These are phyloP conservation scores for Corynespora cassiicola DNA, from an alignment of 2,329 filamentous ascomycete species.

Conservation along the genomic window DNA sequence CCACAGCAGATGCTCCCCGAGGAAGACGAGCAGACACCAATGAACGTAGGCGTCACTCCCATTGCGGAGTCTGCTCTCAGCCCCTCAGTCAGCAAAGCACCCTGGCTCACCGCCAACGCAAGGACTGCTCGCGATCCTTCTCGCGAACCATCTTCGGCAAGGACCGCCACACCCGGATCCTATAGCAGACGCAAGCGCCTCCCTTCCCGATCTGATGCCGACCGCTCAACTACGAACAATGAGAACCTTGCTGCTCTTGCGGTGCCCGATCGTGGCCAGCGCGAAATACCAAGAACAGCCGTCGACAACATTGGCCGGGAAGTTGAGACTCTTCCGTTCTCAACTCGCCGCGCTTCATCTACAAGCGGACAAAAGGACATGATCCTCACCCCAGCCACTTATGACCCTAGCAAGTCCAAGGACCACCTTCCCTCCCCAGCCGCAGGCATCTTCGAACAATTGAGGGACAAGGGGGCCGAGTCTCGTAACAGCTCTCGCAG, in stretches of 20 bases:
- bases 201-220: constrained; percentile 54
- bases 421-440: constrained; percentile 69
- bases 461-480: constrained; percentile 68
- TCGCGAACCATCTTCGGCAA: constrained; percentile 56
- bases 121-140: constrained; percentile 38
- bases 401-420: constrained; percentile 33
- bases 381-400: constrained; percentile 46
- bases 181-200: constrained; percentile 72
- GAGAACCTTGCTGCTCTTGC: constrained; percentile 40
- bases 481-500: constrained; percentile 76
- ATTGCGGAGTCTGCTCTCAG: constrained; percentile 75
- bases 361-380: constrained; percentile 65
- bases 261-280: constrained; percentile 43
- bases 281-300: constrained; percentile 39
- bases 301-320: constrained; percentile 47
- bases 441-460: constrained; percentile 66
- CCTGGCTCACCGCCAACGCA: constrained; percentile 43
- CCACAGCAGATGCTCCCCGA: constrained; percentile 71
- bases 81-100: constrained; percentile 61
- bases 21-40: constrained; percentile 71
- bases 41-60: constrained; percentile 82
- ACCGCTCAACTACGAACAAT: constrained; percentile 38
- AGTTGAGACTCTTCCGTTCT: constrained; percentile 49
- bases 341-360: constrained; percentile 44
- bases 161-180: constrained; percentile 64